Base-by-base conservation (phyloP, 2,329 filamentous ascomycete genomes). In the Samsoniella hepiali region DNA sequence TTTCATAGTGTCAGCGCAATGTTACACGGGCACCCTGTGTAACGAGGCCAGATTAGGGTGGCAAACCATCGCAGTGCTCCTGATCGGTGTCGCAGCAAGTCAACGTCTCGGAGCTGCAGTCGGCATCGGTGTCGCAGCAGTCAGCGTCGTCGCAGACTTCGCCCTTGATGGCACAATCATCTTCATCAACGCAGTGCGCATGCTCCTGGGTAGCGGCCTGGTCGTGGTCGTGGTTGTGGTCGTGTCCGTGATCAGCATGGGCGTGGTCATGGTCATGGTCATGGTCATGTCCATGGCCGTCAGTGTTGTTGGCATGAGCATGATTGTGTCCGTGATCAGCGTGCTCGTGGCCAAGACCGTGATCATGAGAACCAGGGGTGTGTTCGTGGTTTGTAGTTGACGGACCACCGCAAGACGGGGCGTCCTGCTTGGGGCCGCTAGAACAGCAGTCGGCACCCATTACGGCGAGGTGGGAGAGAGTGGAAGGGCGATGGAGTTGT, bases 31-130 rank as follows among this genome's bases (percentile, higher is more conserved):
- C 34, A 38, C 10, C 15, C 8, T 50, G 13, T 32, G 17, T 10
- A 13, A 34, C 27, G 42, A 4, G 29, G 15, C 38, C 15, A 13
- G 32, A 15, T 27, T 27, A 5, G 44, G 22, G 22, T 64, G 3
- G 40, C 62, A 5, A 58, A 72, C 71, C 68, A 45, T 71, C 65
- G 58, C 71, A 72, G 31, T 66, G 63, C 61, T 72, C 71, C n/a
- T 70, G 69, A 42, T 69, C 65, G 49, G 65, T 64, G 58, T 65
- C 66, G 59, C 71, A 73, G 68, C 71, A 72, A 29, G 65, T 64
- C 36, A 71, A 47, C 5, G 66, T 68, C 15, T 58, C 42, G 4
- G 67, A 67, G 34, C 50, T 65, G 22, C 64, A 64, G 36, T 54
- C 62, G 27, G 67, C 65, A 3, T 68, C 65, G 8, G 58, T 49